phyloP scores from a whole-genome alignment of 805 yeast species.

The Candida lessepsii region DNA sequence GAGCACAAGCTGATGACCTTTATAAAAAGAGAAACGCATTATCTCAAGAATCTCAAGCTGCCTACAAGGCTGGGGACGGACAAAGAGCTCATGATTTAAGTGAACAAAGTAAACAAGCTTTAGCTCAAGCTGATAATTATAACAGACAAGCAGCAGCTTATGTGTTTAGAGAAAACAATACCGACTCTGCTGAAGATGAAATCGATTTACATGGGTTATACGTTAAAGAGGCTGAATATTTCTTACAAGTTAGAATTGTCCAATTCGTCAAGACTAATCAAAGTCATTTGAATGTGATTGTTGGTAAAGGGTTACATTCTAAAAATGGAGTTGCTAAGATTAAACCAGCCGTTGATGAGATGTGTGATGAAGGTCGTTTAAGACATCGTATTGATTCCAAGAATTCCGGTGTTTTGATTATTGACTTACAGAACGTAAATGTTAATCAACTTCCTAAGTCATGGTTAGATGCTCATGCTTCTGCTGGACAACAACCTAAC shows the following conservation, averaged over 20 bases:
- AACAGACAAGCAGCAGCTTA: constrained; percentile 86
- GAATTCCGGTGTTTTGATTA: constrained; percentile 78
- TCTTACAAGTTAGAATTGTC: constrained; percentile 70
- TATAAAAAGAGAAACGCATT: constrained; percentile 53
- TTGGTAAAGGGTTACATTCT: constrained; percentile 91
- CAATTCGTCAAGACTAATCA: constrained; percentile 62
- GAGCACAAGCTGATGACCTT: constrained; percentile 69
- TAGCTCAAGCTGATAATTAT: constrained; percentile 59
- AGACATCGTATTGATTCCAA: constrained; percentile 60
- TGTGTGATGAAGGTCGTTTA: constrained; percentile 68
- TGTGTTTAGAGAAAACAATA: constrained; percentile 83
- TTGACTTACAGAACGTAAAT: constrained; percentile 48
- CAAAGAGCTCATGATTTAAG: constrained; percentile 71
- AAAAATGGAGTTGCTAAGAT: constrained; percentile 78
- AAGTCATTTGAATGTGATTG: constrained; percentile 71
- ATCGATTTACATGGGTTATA: constrained; percentile 91
- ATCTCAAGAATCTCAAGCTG: constrained; percentile 69
- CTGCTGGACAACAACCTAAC: constrained; percentile 8
- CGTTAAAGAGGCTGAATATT: constrained; percentile 83
- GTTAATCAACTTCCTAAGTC: constrained; percentile 29
- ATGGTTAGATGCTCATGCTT: constrained; percentile 25
- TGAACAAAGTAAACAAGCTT: constrained; percentile 61
- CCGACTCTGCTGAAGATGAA: constrained; percentile 81
- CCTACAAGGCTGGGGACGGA: constrained; percentile 74
- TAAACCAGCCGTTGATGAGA: constrained; percentile 81